Evolutionary conservation across 2,329 filamentous ascomycete species (phyloP), one percentile per base, ranked within the genome.

Genomic region (Chalara sp.): DNA sequence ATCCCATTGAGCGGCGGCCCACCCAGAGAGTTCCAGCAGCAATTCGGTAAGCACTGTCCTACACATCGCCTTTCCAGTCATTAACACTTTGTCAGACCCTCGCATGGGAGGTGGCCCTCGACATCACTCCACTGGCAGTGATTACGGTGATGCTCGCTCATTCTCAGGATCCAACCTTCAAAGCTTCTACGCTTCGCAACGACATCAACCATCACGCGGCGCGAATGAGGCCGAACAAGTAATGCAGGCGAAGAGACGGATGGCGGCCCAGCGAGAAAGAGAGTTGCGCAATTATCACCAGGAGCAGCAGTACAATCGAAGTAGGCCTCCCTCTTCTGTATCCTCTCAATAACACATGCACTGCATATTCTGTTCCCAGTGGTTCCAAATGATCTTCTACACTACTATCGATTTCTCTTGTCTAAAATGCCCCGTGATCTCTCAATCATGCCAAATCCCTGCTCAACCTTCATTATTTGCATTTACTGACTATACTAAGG

Each of bases 241-340:
- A 83, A 89, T 96, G 80, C 93, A 97, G 83, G 91, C 90, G 65
- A 97, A 97, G 81, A 89, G 93, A 76, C 87, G 92, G 78, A 95
- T 97, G 89, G 93, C 93, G 67, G 93, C 93, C 70, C 93, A 97
- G 76, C 89, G 93, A 73, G 93, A 99, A 79, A 88, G 92, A 73
- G 93, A 99, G 78, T 85, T 99, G 72, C 89, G 93, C 73, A 99
- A 97, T 75, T 96, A 97, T 76, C 93, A 99, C 76, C 95, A 96
- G 76, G 93, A 99, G 82, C 93, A 99, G 82, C 93, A 99, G 83
- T 97, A 95, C 76, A 95, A 97, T 79, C 86, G 92, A 89, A 96
- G 93, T 97, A 89, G 83, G 87, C 83, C 83, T 72, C 80, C 83
- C 81, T 81, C 80, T 79, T 78, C 80, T 81, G 79, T 80, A 81